A percentile compares a stretch with the other conserved stretches of the same genome.
Evolutionary conservation across 2,329 filamentous ascomycete genomes (phyloP).

Genomic region (Aureobasidium subglaciale): DNA sequence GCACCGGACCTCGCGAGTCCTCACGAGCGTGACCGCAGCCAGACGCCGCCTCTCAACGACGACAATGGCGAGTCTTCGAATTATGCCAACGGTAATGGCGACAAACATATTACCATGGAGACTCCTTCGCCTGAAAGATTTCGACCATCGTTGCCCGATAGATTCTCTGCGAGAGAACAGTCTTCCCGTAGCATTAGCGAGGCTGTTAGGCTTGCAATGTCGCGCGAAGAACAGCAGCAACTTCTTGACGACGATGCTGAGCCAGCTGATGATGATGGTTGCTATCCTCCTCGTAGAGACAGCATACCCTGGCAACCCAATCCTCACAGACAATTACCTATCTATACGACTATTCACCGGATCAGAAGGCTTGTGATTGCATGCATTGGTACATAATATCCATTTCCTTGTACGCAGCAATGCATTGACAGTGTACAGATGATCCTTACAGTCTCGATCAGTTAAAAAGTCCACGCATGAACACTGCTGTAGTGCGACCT

Average conservation of each 20-base stretch:
- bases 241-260: conserved; percentile 40
- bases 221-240: conserved; percentile 44
- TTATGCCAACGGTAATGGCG: not conserved
- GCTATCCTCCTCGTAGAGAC: conserved; percentile 32
- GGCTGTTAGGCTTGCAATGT: conserved; percentile 33
- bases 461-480: conserved; percentile 73
- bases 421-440: conserved; percentile 33
- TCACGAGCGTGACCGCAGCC: not conserved
- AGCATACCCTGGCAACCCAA: conserved; percentile 41
- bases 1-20: not conserved
- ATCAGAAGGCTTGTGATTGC: conserved; percentile 41
- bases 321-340: conserved; percentile 56
- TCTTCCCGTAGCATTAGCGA: conserved; percentile 32
- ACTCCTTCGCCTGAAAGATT: conserved; percentile 19
- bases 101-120: conserved; percentile 23
- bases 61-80: not conserved
- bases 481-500: conserved; percentile 70
- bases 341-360: conserved; percentile 69
- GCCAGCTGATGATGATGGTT: conserved; percentile 40
- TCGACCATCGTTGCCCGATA: conserved; percentile 24
- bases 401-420: not conserved
- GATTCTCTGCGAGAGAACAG: conserved; percentile 24
- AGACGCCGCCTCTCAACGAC: not conserved
- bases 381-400: conserved; percentile 33
- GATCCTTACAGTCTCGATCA: conserved; percentile 66